Conservation (phyloP, 345 rosid species). For the Rhizophora mangle region DNA sequence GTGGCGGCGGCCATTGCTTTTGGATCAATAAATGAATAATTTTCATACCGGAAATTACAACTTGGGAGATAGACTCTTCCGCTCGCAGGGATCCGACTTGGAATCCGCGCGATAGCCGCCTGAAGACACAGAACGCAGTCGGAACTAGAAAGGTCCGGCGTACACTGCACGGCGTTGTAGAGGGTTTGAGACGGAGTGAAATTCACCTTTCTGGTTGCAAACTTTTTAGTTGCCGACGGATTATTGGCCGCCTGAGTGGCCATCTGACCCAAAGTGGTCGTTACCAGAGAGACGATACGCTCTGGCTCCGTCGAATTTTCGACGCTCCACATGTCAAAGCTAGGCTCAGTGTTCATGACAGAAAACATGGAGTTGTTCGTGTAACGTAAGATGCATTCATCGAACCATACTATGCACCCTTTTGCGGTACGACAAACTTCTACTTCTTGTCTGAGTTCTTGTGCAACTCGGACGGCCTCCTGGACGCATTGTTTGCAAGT, state of each 20-base stretch:
- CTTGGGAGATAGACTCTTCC: conserved; percentile 26
- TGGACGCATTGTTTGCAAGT: conserved; percentile 22
- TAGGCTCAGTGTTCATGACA: not conserved
- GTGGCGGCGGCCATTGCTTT: too few species aligned
- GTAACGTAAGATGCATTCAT: conserved; percentile 37
- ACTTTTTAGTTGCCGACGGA: conserved; percentile 18
- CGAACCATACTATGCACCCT: conserved; percentile 28
- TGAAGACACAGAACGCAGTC: conserved; percentile 42
- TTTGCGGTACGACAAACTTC: conserved; percentile 25
- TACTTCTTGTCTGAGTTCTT: too few species aligned
- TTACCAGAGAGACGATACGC: not conserved
- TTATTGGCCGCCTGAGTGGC: conserved; percentile 4
- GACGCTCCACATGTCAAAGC: not conserved
- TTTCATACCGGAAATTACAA: conserved; percentile 28
- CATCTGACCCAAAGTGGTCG: conserved; percentile 3
- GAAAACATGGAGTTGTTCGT: conserved; percentile 19
- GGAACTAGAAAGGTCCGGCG: conserved; percentile 38
- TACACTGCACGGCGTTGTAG: conserved; percentile 47
- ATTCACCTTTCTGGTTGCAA: conserved; percentile 17
- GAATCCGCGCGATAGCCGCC: conserved; percentile 4
- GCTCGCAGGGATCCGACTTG: conserved; percentile 8
- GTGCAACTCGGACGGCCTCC: too few species aligned
- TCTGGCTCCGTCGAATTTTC: not conserved
- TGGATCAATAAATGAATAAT: too few species aligned
- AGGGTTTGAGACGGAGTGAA: conserved; percentile 15